Evolutionary conservation across 306 rosid genomes (phyloP).

Genomic region (Lablab purpureus): DNA sequence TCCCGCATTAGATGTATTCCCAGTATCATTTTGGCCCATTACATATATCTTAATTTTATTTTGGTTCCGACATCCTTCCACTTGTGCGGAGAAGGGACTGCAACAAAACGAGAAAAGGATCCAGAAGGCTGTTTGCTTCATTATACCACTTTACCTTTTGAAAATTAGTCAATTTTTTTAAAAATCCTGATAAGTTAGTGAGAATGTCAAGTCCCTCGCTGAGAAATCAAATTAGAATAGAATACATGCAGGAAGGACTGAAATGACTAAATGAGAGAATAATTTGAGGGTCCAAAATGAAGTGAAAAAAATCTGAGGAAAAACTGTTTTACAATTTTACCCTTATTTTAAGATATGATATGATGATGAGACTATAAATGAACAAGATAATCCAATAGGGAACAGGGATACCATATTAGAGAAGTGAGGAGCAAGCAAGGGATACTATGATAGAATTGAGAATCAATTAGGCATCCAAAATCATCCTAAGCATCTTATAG

Average conservation of each 20-base stretch:
- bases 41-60: background rate
- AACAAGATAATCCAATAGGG: background rate
- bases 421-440: background rate
- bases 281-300: background rate
- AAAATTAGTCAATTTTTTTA: background rate
- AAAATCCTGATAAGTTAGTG: background rate
- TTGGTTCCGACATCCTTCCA: background rate
- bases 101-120: background rate
- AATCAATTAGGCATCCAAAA: slow-evolving; percentile 27
- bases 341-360: too few species aligned
- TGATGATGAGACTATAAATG: background rate
- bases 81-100: too few species aligned
- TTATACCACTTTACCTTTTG: too few species aligned
- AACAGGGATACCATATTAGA: background rate
- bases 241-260: background rate
- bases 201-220: background rate
- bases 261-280: background rate
- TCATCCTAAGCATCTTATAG: background rate
- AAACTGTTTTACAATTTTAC: too few species aligned
- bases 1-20: background rate
- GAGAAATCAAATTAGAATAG: background rate
- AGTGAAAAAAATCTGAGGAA: background rate
- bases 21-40: background rate
- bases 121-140: background rate
- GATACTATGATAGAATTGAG: background rate